Percentiles rank a stretch among this genome's conserved stretches.
These are phyloP conservation scores for Monosporascus sp. DNA, from an alignment of 2,329 filamentous ascomycete genomes.

Conservation along the genomic window DNA sequence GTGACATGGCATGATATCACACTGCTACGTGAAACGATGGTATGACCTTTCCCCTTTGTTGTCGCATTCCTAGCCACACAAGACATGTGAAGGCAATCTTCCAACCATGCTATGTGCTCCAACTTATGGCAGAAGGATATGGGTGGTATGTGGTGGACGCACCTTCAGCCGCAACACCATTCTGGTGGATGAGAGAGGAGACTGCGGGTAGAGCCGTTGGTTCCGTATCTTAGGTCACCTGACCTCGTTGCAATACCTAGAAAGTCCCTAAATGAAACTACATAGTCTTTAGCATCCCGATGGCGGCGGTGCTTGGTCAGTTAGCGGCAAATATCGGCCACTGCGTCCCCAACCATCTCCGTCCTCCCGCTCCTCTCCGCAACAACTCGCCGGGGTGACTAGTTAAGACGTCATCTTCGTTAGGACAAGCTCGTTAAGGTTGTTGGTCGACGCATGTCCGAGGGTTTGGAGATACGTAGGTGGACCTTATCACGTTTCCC, in stretches of 20 bases:
- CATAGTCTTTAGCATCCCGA: background rate
- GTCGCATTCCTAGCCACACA: too few relatives aligned
- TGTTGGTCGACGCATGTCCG: too few relatives aligned
- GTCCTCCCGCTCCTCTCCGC: background rate
- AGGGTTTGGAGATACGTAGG: too few relatives aligned
- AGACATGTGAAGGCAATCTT: too few relatives aligned
- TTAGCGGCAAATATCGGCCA: background rate
- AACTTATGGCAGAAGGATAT: background rate
- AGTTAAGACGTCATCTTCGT: background rate
- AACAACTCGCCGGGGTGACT: background rate
- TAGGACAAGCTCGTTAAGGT: background rate
- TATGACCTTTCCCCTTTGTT: too few relatives aligned
- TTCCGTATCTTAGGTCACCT: background rate
- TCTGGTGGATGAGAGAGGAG: background rate
- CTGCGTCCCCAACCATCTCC: background rate
- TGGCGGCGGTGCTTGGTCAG: background rate
- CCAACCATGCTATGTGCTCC: background rate
- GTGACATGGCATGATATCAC: background rate
- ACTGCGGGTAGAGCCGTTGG: background rate
- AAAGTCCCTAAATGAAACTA: background rate
- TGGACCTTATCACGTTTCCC: too few relatives aligned
- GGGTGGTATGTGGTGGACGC: background rate
- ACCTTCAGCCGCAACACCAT: background rate
- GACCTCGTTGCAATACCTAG: background rate
- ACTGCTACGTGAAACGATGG: background rate